Evolutionary conservation across 129 eudicot species (phyloP).

Genomic region (Smallanthus sonchifolius): DNA sequence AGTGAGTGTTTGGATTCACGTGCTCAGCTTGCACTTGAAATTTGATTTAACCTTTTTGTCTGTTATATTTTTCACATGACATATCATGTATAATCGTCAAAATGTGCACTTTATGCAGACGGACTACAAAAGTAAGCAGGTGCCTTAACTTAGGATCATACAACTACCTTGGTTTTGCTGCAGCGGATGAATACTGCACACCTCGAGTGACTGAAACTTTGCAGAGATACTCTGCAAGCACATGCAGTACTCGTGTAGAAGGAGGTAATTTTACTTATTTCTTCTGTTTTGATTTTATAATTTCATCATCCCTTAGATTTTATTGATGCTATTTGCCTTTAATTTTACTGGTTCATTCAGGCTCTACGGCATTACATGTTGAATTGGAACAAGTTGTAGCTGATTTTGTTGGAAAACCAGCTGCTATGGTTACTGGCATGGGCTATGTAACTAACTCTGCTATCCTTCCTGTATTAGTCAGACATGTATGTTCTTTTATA

Average conservation of each 20-base stretch:
- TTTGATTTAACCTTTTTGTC: background rate
- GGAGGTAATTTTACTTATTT: slow-evolving; percentile 52
- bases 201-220: slow-evolving; percentile 75
- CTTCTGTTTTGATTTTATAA: background rate
- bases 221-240: slow-evolving; percentile 72
- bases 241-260: slow-evolving; percentile 87
- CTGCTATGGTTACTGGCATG: slow-evolving; percentile 90
- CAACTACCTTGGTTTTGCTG: slow-evolving; percentile 97
- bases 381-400: slow-evolving; percentile 89
- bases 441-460: slow-evolving; percentile 96
- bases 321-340: background rate
- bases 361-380: slow-evolving; percentile 71
- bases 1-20: slow-evolving; percentile 45
- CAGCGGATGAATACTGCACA: slow-evolving; percentile 93
- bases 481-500: slow-evolving; percentile 48
- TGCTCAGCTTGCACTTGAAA: background rate
- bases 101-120: slow-evolving; percentile 43
- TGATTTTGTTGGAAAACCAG: slow-evolving; percentile 79
- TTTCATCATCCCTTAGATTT: background rate
- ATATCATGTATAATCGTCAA: background rate
- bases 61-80: background rate
- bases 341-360: slow-evolving; percentile 30
- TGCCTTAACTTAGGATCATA: slow-evolving; percentile 94
- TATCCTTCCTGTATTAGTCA: slow-evolving; percentile 79
- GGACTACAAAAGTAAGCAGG: slow-evolving; percentile 57